Conservation (phyloP, 345 rosid genomes). For the Aethionema arabicum region DNA sequence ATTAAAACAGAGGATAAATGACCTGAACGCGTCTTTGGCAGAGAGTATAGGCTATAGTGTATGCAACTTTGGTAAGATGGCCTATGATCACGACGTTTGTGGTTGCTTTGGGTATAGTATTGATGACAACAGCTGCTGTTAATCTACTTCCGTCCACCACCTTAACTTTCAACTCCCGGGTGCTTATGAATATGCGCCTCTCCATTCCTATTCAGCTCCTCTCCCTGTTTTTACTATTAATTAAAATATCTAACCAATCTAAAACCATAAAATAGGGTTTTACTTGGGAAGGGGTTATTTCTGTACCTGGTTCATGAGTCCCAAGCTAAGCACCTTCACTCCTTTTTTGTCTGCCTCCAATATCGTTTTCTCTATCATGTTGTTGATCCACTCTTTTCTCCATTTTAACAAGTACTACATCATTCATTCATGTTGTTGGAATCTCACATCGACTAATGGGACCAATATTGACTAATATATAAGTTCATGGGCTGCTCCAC, state of each 20-base stretch:
- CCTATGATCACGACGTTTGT: conserved; percentile 45
- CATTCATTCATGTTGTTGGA: no score
- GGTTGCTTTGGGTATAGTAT: conserved; percentile 43
- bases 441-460: no score
- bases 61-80: conserved; percentile 44
- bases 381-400: conserved; percentile 42
- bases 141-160: conserved; percentile 63
- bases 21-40: conserved; percentile 49
- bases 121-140: conserved; percentile 48
- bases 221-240: conserved; percentile 38
- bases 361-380: conserved; percentile 45
- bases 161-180: conserved; percentile 45
- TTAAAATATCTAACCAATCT: neutral
- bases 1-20: neutral
- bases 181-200: conserved; percentile 44
- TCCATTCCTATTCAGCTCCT: conserved; percentile 50
- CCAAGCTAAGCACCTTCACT: conserved; percentile 44
- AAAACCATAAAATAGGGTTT: no score
- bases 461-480: no score
- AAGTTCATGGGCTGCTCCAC: no score
- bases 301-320: conserved; percentile 46
- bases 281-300: no score
- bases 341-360: conserved; percentile 43
- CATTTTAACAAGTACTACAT: conserved; percentile 40
- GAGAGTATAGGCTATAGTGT: conserved; percentile 37